Conservation (phyloP, 2,329 filamentous ascomycete genomes). For the Hymenoscyphus repandus region DNA sequence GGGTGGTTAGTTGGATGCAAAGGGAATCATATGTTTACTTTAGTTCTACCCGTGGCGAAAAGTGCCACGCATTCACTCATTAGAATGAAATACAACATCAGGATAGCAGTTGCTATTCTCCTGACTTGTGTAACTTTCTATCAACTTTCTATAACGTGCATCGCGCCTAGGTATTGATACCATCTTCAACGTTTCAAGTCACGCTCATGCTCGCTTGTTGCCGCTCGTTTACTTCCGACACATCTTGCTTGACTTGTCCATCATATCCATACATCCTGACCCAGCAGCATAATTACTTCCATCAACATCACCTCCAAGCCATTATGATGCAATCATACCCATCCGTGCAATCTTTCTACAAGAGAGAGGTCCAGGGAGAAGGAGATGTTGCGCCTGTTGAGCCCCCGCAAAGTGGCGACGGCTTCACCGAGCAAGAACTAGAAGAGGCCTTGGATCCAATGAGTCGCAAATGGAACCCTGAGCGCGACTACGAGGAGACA, state of each 20-base stretch:
- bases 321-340: conserved; percentile 20
- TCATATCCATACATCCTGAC: too few species aligned
- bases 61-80: conserved; percentile 30
- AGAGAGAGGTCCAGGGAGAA: conserved; percentile 14
- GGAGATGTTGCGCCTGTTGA: neutral
- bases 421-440: conserved; percentile 47
- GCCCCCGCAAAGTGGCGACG: conserved; percentile 37
- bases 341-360: conserved; percentile 28
- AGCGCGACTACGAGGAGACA: conserved; percentile 41
- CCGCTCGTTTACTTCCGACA: too few species aligned
- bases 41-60: conserved; percentile 26
- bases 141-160: neutral
- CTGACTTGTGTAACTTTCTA: neutral
- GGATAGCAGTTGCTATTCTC: conserved; percentile 18
- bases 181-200: too few species aligned
- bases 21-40: conserved; percentile 3
- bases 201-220: too few species aligned
- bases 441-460: conserved; percentile 35
- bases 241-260: too few species aligned
- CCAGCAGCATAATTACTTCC: neutral
- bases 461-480: conserved; percentile 36
- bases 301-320: neutral
- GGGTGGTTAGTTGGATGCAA: neutral
- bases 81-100: conserved; percentile 20
- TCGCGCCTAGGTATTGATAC: neutral